Base-by-base conservation (phyloP, 352 stramenopile genomes). In the Phytophthora brassicae region DNA sequence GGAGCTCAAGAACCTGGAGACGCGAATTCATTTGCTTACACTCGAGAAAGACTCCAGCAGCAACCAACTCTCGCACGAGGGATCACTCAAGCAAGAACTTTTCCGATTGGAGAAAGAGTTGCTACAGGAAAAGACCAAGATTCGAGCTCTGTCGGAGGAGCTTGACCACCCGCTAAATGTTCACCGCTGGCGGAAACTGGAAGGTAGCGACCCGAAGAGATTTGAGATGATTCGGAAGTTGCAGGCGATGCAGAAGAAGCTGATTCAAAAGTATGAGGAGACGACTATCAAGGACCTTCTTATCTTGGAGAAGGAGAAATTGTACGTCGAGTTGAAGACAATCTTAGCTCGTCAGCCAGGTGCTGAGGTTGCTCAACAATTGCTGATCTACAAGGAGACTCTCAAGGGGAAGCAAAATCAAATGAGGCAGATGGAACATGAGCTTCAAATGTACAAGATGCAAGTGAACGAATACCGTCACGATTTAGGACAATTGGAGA, bases 381-480 rank as follows among this genome's bases (percentile, higher is more conserved):
- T 97, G 5, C 66, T 73, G 9, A 66, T 92, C 6, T 97, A 97
- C 74, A 80, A 92, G 57, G 73, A 92, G 41, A 97, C 86, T 1
- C 70, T 98, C 33, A 97, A 97, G 57, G 74, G 86, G 22, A 97
- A 97, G 55, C 64, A 82, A 29, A 72, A 66, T 20, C 83, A 92
- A 60, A 88, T 91, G 74, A 81, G 79, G 52, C 60, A 83, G 24
- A 97, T 98, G 86, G 86, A 96, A 35, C 72, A 86, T n/a, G 91
- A 98, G 61, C 82, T 97, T 24, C 74, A 82, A 17, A 94, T 98
- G 84, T 98, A 97, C 75, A 97, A 97, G 66, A 84, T 95, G 69
- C 87, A 97, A 58, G 88, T 97, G 20, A 79, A 88, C 42, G 80
- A 89, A 45, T 95, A 93, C 61, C 76, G 83, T 1, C 72, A 76